A percentile compares a stretch with the other conserved stretches of the same genome.
phyloP scores from a whole-genome alignment of 805 yeast species.

The Metschnikowia similis region DNA sequence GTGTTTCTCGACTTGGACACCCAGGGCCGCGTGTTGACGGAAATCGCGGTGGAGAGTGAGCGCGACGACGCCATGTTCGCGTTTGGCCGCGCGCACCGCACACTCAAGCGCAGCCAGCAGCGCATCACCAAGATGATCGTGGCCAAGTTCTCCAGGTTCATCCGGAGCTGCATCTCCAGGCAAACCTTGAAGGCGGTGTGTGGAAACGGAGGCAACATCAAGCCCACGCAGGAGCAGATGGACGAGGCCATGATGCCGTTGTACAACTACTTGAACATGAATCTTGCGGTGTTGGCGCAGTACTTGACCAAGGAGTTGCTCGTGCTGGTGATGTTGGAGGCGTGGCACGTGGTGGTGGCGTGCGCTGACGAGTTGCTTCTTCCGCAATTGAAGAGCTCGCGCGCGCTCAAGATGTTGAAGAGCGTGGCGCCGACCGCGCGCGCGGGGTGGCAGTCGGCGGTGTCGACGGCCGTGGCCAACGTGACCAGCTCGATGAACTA shows the following conservation, averaged over 20 bases:
- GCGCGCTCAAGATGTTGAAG: conserved; percentile 25
- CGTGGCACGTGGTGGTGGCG: conserved; percentile 73
- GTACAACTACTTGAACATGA: conserved; percentile 68
- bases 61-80: conserved; percentile 75
- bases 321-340: conserved; percentile 63
- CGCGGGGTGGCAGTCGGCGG: conserved; percentile 41
- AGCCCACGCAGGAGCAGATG: conserved; percentile 44
- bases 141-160: conserved; percentile 63
- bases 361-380: conserved; percentile 68
- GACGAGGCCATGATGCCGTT: conserved; percentile 69
- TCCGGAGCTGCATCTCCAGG: conserved; percentile 55
- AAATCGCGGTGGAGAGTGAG: conserved; percentile 75
- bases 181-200: conserved; percentile 53
- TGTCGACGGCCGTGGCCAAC: conserved; percentile 47
- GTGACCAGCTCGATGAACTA: conserved; percentile 41
- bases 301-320: conserved; percentile 53
- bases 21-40: conserved; percentile 63
- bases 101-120: conserved; percentile 59
- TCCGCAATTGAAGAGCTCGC: conserved; percentile 60
- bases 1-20: conserved; percentile 56
- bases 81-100: conserved; percentile 70
- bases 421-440: conserved; percentile 6
- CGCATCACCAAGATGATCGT: conserved; percentile 67
- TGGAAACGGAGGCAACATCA: conserved; percentile 43
- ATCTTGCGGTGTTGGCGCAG: conserved; percentile 59